These are phyloP conservation scores for Ustilago esculenta DNA, from an alignment of 1,284 basidiomycete genomes.

Conservation along the genomic window DNA sequence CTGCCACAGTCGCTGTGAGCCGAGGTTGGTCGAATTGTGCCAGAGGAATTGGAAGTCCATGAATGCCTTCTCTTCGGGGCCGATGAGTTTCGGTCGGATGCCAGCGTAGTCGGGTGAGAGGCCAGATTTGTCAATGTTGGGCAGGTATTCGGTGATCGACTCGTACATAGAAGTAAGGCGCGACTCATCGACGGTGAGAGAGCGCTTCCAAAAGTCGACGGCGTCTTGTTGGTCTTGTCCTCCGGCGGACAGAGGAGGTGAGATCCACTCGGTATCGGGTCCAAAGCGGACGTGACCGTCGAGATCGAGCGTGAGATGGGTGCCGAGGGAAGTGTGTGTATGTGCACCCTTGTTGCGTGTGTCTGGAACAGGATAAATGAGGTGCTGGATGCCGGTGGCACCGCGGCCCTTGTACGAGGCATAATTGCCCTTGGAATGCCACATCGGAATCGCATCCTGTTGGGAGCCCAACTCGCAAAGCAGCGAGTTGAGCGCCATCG, in stretches of 20 bases:
- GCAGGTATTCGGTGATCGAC: constrained; percentile 73
- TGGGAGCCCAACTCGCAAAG: constrained; percentile 19
- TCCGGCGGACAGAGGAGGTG: constrained; percentile 20
- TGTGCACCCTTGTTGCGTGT: constrained; percentile 48
- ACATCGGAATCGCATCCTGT: constrained; percentile 49
- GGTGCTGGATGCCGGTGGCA: constrained; percentile 42
- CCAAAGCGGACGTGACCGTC: constrained; percentile 89
- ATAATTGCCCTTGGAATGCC: constrained; percentile 64
- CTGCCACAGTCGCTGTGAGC: constrained; percentile 57
- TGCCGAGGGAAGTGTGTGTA: constrained; percentile 62
- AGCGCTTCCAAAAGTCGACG: constrained; percentile 53
- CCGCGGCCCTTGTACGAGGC: constrained; percentile 60
- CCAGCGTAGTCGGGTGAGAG: constrained; percentile 90
- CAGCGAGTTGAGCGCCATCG: constrained; percentile 59
- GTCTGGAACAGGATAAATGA: constrained; percentile 64
- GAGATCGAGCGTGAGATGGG: constrained; percentile 74
- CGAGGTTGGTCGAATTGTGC: constrained; percentile 51
- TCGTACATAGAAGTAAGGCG: constrained; percentile 58
- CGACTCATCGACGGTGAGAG: constrained; percentile 43
- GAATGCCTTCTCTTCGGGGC: constrained; percentile 76
- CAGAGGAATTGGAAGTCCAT: constrained; percentile 77
- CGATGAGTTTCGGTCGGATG: constrained; percentile 86
- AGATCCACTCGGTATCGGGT: constrained; percentile 90
- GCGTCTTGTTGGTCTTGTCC: constrained; percentile 12
- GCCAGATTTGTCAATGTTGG: constrained; percentile 74